phyloP scores from a whole-genome alignment of 352 stramenopile genomes.

The Pythium biforme region DNA sequence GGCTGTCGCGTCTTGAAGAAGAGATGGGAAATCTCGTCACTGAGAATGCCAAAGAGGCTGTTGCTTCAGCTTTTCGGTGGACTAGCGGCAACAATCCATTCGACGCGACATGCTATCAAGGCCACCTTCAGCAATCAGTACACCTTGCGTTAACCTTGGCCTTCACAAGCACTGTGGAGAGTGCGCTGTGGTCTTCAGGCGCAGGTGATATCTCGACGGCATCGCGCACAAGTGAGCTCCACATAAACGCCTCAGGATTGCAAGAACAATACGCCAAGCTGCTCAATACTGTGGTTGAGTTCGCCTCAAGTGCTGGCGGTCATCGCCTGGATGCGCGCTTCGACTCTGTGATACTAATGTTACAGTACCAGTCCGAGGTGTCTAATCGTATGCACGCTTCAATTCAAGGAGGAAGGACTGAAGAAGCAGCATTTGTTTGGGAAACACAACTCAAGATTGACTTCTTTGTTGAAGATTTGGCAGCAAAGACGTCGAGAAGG shows the following conservation, averaged over 20 bases:
- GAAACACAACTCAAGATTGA: constrained; percentile 21
- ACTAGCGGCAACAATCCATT: not conserved
- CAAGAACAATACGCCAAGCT: not conserved
- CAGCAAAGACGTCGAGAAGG: constrained; percentile 3
- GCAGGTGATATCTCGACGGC: not conserved
- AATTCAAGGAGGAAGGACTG: not conserved
- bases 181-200: not conserved
- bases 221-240: not conserved
- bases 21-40: constrained; percentile 48
- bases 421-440: constrained; percentile 12
- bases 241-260: not conserved
- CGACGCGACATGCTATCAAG: not conserved
- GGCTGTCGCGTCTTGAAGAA: constrained; percentile 59
- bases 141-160: constrained; percentile 17
- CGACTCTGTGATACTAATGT: constrained; percentile 10
- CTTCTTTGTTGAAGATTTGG: constrained; percentile 21
- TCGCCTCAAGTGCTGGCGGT: not conserved
- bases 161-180: constrained; percentile 38
- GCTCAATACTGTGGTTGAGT: not conserved
- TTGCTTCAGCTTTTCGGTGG: constrained; percentile 7
- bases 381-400: not conserved
- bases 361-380: constrained; percentile 20
- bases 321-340: constrained; percentile 8
- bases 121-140: constrained; percentile 37
- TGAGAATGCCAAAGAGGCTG: constrained; percentile 34